Evolutionary conservation across 306 rosid species (phyloP), one percentile per base, ranked within the genome.

Genomic region (Rosa rugosa): DNA sequence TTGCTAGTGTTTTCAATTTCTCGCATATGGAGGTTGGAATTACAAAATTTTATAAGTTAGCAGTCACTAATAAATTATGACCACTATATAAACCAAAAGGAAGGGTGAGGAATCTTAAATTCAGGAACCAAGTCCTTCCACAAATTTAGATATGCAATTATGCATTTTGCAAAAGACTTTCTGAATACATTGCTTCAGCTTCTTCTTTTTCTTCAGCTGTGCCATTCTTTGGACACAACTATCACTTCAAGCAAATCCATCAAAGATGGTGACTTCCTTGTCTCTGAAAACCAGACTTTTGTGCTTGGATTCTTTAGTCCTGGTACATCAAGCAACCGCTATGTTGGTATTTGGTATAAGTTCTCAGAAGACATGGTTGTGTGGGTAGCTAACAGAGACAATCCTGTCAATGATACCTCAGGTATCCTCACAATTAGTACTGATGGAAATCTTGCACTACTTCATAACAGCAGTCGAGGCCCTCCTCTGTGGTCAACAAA

Each of bases 361-460:
- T 73, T 83, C 36, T 78, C 81, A 4, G 23, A 25, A 6, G 40
- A 77, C 73, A 81, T 73, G 46, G 67, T 87, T 12, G 86, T 93
- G 14, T 93, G 97, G 97, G 90, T 93, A 34, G 96, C 96, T 12
- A 93, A 91, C 80, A 87, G 91, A 81, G 86, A 90, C 57, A 64
- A 0, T 34, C 91, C 91, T 5, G 62, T 86, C 72, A 77, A 81
- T 4, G 88, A 84, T 70, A 36, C 41, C 17, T 46, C 84, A 5
- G 87, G 84, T 12, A 67, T 80, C 46, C 82, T 84, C 53, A 72
- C 82, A 9, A 36, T 84, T 38, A 44, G 25, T 63, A 8, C 47
- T 1, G 75, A 71, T 16, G 83, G 86, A 25, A 84, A 84, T 65
- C 82, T 84, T 14, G 70, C 14, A 0, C 77, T 80, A 23, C 46